These are phyloP conservation scores for Coelastrella sp. DNA, from an alignment of 139 green algal genomes.

Conservation along the genomic window DNA sequence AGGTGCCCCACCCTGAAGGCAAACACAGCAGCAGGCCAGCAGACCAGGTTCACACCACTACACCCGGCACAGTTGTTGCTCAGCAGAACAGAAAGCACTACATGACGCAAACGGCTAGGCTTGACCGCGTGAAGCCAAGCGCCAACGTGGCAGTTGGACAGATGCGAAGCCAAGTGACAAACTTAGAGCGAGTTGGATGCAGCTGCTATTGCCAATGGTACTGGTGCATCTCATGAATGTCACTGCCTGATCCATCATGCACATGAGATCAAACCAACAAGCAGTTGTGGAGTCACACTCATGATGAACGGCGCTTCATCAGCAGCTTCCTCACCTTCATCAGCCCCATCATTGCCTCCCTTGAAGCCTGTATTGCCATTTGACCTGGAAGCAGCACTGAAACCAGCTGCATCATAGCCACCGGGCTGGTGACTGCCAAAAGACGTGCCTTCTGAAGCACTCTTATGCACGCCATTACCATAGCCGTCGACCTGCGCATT, in stretches of 20 bases:
- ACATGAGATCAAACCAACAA: too few relatives aligned
- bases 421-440: background rate
- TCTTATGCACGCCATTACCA: constrained; percentile 38
- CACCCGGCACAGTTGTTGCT: background rate
- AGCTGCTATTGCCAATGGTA: too few relatives aligned
- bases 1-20: constrained; percentile 24
- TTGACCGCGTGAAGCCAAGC: too few relatives aligned
- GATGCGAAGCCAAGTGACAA: too few relatives aligned
- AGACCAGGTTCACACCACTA: background rate
- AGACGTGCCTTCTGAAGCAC: background rate
- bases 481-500: background rate
- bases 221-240: too few relatives aligned
- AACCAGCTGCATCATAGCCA: background rate
- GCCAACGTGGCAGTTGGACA: too few relatives aligned
- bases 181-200: too few relatives aligned
- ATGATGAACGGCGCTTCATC: too few relatives aligned
- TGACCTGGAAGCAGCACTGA: background rate
- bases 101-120: too few relatives aligned
- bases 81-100: too few relatives aligned
- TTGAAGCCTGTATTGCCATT: constrained; percentile 33
- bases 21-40: constrained; percentile 9
- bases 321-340: background rate
- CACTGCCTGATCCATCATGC: too few relatives aligned
- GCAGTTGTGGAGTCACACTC: too few relatives aligned
- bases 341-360: constrained; percentile 42